Conservation (phyloP, 1,284 basidiomycete species). For the Peniophora sp. region DNA sequence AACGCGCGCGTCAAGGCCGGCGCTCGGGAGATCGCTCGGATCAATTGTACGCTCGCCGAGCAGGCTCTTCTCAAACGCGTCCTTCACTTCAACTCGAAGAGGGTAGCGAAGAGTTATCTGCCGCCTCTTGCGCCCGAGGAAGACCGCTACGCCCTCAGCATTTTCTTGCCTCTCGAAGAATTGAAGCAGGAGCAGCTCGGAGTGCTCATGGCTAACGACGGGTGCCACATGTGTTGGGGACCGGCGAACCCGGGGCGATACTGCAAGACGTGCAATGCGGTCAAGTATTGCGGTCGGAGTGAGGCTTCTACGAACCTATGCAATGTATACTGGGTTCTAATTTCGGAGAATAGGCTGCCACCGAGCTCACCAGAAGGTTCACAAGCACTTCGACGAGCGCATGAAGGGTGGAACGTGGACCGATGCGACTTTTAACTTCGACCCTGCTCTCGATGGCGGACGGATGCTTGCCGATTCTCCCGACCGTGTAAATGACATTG, state of each 20-base stretch:
- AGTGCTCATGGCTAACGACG: background rate
- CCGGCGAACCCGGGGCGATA: background rate
- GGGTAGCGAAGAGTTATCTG: background rate
- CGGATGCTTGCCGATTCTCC: background rate
- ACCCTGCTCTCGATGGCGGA: background rate
- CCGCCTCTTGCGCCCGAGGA: background rate
- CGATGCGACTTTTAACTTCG: background rate
- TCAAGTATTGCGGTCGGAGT: background rate
- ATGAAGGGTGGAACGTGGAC: background rate
- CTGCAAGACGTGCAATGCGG: background rate
- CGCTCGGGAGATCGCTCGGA: background rate
- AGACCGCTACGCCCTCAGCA: background rate
- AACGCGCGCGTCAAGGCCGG: background rate
- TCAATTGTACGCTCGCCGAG: background rate
- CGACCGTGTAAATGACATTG: background rate
- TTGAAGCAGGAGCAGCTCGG: background rate
- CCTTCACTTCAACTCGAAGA: background rate
- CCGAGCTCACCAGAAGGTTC: background rate
- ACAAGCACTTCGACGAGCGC: background rate
- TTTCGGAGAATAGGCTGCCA: background rate
- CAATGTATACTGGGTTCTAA: background rate
- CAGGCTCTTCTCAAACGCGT: background rate
- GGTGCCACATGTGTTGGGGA: background rate
- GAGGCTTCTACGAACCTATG: background rate
- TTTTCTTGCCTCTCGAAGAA: background rate